A percentile compares a stretch with the other conserved stretches of the same genome.
phyloP scores from a whole-genome alignment of 768 basidiomycete species.

The Piloderma croceum region DNA sequence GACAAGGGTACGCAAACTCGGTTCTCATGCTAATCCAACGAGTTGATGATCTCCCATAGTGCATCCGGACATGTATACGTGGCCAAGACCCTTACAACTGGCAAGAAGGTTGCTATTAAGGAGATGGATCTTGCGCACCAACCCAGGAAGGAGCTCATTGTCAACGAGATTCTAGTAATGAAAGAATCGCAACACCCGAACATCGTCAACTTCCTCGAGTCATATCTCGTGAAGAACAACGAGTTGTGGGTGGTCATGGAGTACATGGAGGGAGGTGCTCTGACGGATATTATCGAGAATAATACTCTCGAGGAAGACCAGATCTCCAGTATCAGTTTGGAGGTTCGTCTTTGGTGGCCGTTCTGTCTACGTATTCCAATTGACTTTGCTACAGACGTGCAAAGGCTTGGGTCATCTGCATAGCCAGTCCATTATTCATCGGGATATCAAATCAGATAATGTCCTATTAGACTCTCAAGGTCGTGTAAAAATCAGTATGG shows the following conservation, averaged over 20 bases:
- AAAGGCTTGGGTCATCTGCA: constrained; percentile 92
- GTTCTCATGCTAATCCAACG: not conserved
- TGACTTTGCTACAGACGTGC: constrained; percentile 61
- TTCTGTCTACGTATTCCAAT: not conserved
- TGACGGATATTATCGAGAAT: constrained; percentile 97
- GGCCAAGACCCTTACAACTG: constrained; percentile 79
- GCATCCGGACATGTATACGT: constrained; percentile 98
- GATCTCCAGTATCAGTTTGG: constrained; percentile 84
- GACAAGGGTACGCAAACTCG: constrained; percentile 76
- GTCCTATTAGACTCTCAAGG: constrained; percentile 90
- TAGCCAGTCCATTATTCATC: constrained; percentile 90
- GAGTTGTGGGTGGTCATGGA: constrained; percentile 99
- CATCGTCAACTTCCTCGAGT: constrained; percentile 92
- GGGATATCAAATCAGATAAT: constrained; percentile 96
- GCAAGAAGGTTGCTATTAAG: constrained; percentile 93
- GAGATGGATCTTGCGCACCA: constrained; percentile 96
- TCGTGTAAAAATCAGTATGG: constrained; percentile 94
- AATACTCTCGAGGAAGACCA: constrained; percentile 94
- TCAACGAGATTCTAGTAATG: constrained; percentile 98
- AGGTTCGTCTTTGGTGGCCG: constrained; percentile 50
- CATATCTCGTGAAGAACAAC: constrained; percentile 80
- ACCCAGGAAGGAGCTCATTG: constrained; percentile 94
- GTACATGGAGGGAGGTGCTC: constrained; percentile 96
- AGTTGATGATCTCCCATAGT: constrained; percentile 36
- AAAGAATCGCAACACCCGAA: constrained; percentile 97